phyloP scores from a whole-genome alignment of 169 alveolate genomes.

The Sarcocystis neurona region DNA sequence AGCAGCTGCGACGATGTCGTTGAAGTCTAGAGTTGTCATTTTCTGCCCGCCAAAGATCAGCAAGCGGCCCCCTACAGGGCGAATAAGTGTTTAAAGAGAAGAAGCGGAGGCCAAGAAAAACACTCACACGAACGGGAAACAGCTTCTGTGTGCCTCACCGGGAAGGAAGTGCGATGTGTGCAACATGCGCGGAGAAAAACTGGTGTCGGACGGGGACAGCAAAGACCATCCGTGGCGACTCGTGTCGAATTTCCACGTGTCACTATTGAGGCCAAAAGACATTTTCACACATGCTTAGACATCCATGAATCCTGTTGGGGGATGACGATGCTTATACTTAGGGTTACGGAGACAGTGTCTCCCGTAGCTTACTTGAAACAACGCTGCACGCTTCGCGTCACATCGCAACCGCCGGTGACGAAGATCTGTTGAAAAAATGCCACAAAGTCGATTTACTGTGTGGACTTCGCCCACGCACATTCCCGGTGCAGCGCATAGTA shows the following conservation, averaged over 20 bases:
- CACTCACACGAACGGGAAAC: neutral
- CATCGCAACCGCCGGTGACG: conserved; percentile 59
- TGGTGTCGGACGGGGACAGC: conserved; percentile 42
- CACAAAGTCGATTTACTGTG: neutral
- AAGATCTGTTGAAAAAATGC: conserved; percentile 22
- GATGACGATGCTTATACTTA: too few species aligned
- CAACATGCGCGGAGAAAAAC: conserved; percentile 42
- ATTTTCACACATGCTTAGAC: too few species aligned
- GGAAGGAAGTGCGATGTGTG: conserved; percentile 19
- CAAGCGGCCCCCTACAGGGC: conserved; percentile 37
- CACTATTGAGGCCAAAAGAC: neutral
- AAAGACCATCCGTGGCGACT: conserved; percentile 40
- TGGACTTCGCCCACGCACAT: too few species aligned
- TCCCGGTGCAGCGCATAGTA: neutral
- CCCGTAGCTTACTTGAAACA: conserved; percentile 55
- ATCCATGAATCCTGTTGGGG: too few species aligned
- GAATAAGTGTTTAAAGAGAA: neutral
- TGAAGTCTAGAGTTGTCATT: conserved; percentile 41
- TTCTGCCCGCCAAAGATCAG: conserved; percentile 55
- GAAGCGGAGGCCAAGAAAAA: too few species aligned
- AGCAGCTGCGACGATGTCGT: conserved; percentile 32
- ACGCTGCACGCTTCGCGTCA: conserved; percentile 51
- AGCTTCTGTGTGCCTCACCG: conserved; percentile 13
- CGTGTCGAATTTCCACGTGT: conserved; percentile 53
- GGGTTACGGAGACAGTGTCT: neutral